phyloP scores from a whole-genome alignment of 2,329 filamentous ascomycete genomes.

The Fulvia fulva region DNA sequence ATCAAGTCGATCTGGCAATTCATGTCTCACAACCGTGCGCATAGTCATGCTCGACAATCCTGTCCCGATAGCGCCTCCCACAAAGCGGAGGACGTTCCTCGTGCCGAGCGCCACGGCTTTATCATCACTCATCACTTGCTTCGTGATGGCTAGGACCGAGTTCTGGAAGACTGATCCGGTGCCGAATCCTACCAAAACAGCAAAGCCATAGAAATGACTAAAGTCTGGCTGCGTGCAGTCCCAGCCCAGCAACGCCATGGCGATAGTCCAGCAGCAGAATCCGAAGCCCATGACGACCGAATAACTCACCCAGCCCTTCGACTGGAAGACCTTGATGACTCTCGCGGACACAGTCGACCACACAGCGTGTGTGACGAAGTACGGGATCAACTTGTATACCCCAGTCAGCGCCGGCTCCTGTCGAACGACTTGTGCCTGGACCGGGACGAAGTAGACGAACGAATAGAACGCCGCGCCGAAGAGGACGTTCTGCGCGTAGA shows the following conservation, averaged over 20 bases:
- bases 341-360: constrained; percentile 19
- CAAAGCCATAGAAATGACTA: constrained; percentile 6
- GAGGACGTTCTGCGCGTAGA: constrained; percentile 21
- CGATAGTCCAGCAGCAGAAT: constrained; percentile 18
- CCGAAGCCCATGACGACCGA: constrained; percentile 17
- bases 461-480: constrained; percentile 23
- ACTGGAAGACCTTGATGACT: constrained; percentile 10
- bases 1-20: constrained; percentile 8
- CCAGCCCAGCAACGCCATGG: constrained; percentile 11
- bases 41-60: constrained; percentile 18
- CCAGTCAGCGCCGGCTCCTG: constrained; percentile 11
- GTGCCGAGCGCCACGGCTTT: constrained; percentile 20
- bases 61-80: constrained; percentile 23
- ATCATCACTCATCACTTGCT: constrained; percentile 16
- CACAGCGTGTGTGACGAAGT: constrained; percentile 19
- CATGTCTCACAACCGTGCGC: background rate
- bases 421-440: constrained; percentile 18
- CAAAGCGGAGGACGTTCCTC: constrained; percentile 22
- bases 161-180: constrained; percentile 25
- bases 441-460: constrained; percentile 23
- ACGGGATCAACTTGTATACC: constrained; percentile 16
- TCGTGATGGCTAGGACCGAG: constrained; percentile 22
- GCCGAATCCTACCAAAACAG: constrained; percentile 19
- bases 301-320: constrained; percentile 13
- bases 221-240: background rate